These are phyloP conservation scores for Castanea crenata DNA, from an alignment of 306 rosid species.

Conservation along the genomic window DNA sequence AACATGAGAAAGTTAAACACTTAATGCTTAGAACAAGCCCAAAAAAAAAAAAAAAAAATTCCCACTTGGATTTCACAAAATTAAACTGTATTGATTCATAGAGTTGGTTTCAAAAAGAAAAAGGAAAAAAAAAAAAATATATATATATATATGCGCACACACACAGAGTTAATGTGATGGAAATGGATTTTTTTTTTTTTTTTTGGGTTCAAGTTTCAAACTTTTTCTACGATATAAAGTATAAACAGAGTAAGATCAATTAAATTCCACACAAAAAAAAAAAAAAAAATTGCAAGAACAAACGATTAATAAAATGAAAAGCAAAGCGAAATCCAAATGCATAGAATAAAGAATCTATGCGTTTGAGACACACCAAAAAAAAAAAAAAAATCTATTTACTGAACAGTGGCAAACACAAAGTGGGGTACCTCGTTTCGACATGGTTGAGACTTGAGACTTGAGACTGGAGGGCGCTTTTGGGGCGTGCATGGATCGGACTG, in stretches of 20 bases:
- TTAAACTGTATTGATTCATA: too few relatives aligned
- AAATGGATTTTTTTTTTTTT: neutral
- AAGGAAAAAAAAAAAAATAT: rapidly evolving
- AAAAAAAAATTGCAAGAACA: neutral
- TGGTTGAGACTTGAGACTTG: neutral
- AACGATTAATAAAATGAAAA: neutral
- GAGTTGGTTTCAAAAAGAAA: too few relatives aligned
- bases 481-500: too few relatives aligned
- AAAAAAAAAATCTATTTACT: neutral
- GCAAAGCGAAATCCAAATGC: neutral
- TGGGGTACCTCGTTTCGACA: neutral
- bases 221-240: neutral
- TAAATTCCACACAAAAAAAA: neutral
- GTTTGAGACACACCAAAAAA: neutral
- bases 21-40: too few relatives aligned
- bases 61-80: too few relatives aligned
- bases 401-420: neutral
- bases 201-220: neutral
- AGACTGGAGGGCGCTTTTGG: too few relatives aligned
- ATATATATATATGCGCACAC: too few relatives aligned
- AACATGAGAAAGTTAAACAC: too few relatives aligned
- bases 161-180: too few relatives aligned
- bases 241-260: neutral
- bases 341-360: neutral
- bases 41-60: too few relatives aligned